Percentiles rank a stretch among this genome's conserved stretches.
Evolutionary conservation across 169 alveolate genomes (phyloP).

Genomic region (Babesia caballi): DNA sequence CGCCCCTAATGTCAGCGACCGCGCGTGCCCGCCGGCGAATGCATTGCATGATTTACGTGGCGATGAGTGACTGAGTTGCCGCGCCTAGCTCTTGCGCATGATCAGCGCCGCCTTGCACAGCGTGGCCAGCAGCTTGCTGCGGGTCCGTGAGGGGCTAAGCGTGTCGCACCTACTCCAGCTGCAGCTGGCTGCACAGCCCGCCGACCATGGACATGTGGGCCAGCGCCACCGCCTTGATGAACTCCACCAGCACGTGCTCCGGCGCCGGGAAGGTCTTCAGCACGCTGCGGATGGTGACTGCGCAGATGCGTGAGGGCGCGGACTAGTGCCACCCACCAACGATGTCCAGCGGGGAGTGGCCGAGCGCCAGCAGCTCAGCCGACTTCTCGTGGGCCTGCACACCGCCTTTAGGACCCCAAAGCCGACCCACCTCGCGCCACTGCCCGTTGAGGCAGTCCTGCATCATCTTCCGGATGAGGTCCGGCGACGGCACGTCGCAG

Average conservation of each 20-base stretch:
- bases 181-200: conserved; percentile 55
- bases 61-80: neutral
- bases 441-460: conserved; percentile 82
- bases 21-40: neutral
- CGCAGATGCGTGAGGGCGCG: neutral
- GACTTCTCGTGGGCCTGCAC: conserved; percentile 61
- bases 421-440: conserved; percentile 81
- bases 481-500: conserved; percentile 97
- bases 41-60: neutral
- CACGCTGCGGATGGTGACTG: conserved; percentile 74
- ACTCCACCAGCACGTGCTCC: conserved; percentile 73
- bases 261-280: conserved; percentile 70
- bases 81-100: conserved; percentile 18
- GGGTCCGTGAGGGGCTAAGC: neutral
- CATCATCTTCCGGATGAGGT: conserved; percentile 82
- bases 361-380: conserved; percentile 62
- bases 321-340: neutral
- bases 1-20: neutral
- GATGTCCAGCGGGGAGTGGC: conserved; percentile 89
- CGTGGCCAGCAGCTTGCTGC: conserved; percentile 57
- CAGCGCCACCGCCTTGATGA: conserved; percentile 64
- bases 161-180: conserved; percentile 44
- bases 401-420: no score
- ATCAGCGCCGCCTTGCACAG: conserved; percentile 56
- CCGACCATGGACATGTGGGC: conserved; percentile 62